Evolutionary conservation across 768 basidiomycete genomes (phyloP).

Genomic region (Mycena sanguinolenta): DNA sequence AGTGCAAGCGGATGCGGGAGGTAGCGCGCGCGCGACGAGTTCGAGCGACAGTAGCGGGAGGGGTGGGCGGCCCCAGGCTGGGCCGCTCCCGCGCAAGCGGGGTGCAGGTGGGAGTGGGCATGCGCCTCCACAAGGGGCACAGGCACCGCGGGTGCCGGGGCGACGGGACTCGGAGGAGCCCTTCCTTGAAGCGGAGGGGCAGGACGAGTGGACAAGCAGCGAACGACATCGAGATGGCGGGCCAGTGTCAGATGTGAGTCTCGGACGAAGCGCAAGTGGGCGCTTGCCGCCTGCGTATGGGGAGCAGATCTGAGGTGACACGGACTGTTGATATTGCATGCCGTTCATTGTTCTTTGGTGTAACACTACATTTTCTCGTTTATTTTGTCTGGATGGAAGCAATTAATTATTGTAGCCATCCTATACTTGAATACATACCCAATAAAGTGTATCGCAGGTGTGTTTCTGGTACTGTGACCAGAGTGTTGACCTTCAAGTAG

Average conservation of each 20-base stretch:
- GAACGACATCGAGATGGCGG: constrained; percentile 40
- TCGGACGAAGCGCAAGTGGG: constrained; percentile 36
- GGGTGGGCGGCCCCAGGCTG: constrained; percentile 21
- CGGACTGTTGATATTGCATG: too few relatives aligned
- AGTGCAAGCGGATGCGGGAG: neutral
- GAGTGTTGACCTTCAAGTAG: too few relatives aligned
- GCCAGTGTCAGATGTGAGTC: constrained; percentile 27
- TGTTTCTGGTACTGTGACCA: too few relatives aligned
- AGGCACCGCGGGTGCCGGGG: neutral
- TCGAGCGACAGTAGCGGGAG: constrained; percentile 9
- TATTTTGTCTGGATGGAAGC: too few relatives aligned
- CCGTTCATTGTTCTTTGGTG: too few relatives aligned
- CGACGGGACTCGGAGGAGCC: constrained; percentile 33
- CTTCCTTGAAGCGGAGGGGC: constrained; percentile 25
- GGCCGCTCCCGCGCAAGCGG: constrained; percentile 34
- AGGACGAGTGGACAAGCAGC: neutral
- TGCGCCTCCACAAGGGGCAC: neutral
- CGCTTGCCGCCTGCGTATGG: constrained; percentile 43
- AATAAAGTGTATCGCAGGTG: too few relatives aligned
- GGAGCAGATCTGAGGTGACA: constrained; percentile 18
- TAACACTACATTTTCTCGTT: too few relatives aligned
- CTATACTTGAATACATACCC: too few relatives aligned
- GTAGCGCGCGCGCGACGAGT: neutral
- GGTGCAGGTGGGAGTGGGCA: neutral
- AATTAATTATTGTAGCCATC: too few relatives aligned